phyloP scores from a whole-genome alignment of 805 yeast genomes.

The Cyberlindnera subsufficiens region DNA sequence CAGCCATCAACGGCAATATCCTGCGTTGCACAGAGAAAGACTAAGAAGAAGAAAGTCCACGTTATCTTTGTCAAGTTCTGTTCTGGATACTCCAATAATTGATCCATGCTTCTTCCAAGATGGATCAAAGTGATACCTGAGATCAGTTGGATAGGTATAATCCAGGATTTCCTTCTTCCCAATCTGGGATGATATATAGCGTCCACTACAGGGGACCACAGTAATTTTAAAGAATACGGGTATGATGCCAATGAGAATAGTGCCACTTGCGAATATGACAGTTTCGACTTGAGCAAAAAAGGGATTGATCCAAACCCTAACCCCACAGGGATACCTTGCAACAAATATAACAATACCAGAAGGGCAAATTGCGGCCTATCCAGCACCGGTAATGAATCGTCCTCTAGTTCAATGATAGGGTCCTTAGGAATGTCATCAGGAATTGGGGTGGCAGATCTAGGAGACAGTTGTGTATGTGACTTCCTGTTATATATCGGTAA shows the following conservation, averaged over 20 bases:
- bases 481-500: constrained; percentile 18
- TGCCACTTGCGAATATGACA: constrained; percentile 87
- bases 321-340: constrained; percentile 98
- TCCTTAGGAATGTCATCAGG: neutral
- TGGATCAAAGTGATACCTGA: constrained; percentile 62
- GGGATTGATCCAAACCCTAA: constrained; percentile 94
- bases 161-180: constrained; percentile 92
- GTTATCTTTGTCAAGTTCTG: constrained; percentile 54
- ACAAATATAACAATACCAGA: constrained; percentile 66
- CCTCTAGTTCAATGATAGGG: neutral
- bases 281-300: constrained; percentile 73
- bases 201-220: constrained; percentile 97
- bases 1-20: constrained; percentile 99
- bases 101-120: constrained; percentile 56
- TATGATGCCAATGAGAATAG: constrained; percentile 87
- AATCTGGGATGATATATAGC: constrained; percentile 60
- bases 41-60: constrained; percentile 63
- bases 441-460: constrained; percentile 8
- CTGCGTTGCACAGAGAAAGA: constrained; percentile 91
- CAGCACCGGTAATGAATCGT: constrained; percentile 23
- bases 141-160: constrained; percentile 84
- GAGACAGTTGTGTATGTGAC: constrained; percentile 10
- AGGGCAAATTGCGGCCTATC: constrained; percentile 76
- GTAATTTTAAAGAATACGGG: constrained; percentile 85
- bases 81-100: constrained; percentile 42